These are phyloP conservation scores for Cercospora janseana DNA, from an alignment of 2,329 filamentous ascomycete species.

Conservation along the genomic window DNA sequence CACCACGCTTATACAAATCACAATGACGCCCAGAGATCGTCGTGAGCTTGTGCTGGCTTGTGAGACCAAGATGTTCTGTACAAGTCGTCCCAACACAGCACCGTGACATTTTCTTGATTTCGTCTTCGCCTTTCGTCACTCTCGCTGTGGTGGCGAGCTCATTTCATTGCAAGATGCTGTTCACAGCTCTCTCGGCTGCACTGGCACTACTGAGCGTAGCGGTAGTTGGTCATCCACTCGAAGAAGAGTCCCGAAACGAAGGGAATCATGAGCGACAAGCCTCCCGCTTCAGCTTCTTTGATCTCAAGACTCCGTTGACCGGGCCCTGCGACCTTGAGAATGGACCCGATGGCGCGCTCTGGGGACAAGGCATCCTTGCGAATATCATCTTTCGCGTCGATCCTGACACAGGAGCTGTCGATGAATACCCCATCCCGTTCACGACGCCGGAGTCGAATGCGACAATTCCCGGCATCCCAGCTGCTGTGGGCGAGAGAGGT, in stretches of 20 bases:
- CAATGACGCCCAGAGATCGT: neutral
- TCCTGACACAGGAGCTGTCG: conserved; percentile 18
- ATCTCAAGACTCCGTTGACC: conserved; percentile 17
- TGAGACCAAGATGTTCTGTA: too few species aligned
- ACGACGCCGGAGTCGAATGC: conserved; percentile 21
- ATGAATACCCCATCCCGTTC: conserved; percentile 26
- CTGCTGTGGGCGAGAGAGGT: conserved; percentile 15
- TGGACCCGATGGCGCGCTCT: conserved; percentile 26
- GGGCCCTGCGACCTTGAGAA: conserved; percentile 24
- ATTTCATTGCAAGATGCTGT: neutral
- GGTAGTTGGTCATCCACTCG: neutral
- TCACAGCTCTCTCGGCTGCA: neutral
- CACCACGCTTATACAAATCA: too few species aligned
- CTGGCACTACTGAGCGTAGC: neutral
- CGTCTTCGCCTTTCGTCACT: neutral
- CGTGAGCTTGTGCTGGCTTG: neutral
- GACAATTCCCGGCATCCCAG: conserved; percentile 14
- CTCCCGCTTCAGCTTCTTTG: conserved; percentile 23
- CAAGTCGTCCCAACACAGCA: too few species aligned
- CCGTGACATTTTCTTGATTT: neutral
- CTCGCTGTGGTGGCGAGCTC: neutral
- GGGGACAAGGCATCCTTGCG: conserved; percentile 24
- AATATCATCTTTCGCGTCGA: conserved; percentile 28
- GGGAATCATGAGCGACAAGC: conserved; percentile 3
- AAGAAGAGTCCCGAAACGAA: neutral